A percentile compares a stretch with the other conserved stretches of the same genome.
Evolutionary conservation across 164 flowering plant genomes (phyloP).

Genomic region (Akebia trifoliata): DNA sequence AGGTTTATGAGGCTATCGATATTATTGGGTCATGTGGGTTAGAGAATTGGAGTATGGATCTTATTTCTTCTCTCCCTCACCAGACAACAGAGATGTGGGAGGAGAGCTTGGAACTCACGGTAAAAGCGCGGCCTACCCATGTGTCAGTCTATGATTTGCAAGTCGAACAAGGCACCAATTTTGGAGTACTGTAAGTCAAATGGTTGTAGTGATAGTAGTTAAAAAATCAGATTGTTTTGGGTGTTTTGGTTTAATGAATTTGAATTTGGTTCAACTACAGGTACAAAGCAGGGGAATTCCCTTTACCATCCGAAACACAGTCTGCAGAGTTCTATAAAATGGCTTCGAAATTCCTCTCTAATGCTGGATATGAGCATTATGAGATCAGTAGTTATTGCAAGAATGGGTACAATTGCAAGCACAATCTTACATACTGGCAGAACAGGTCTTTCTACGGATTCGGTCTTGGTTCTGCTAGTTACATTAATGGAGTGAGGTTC

Average conservation of each 20-base stretch:
- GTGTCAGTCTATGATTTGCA: conserved; percentile 93
- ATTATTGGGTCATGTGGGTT: conserved; percentile 57
- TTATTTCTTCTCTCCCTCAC: conserved; percentile 86
- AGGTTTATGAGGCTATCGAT: conserved; percentile 73
- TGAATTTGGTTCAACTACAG: conserved; percentile 34
- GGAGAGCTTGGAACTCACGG: conserved; percentile 54
- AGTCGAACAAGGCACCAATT: conserved; percentile 89
- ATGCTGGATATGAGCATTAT: conserved; percentile 73
- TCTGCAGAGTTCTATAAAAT: conserved; percentile 77
- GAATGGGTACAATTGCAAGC: conserved; percentile 73
- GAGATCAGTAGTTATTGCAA: conserved; percentile 85
- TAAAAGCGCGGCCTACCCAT: conserved; percentile 64
- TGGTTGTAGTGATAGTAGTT: neutral
- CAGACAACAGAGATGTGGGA: conserved; percentile 87
- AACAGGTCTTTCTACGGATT: conserved; percentile 75
- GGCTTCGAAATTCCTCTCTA: conserved; percentile 55
- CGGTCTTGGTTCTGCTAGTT: conserved; percentile 91
- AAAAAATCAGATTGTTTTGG: neutral
- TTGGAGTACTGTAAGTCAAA: conserved; percentile 65
- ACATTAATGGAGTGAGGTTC: conserved; percentile 54
- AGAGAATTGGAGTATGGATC: conserved; percentile 92
- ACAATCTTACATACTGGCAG: conserved; percentile 78
- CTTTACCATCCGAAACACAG: conserved; percentile 72
- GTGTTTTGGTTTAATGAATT: conserved; percentile 3
- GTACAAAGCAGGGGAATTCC: conserved; percentile 85